Conservation (phyloP, 805 yeast genomes). For the Cyberlindnera lachancei region DNA sequence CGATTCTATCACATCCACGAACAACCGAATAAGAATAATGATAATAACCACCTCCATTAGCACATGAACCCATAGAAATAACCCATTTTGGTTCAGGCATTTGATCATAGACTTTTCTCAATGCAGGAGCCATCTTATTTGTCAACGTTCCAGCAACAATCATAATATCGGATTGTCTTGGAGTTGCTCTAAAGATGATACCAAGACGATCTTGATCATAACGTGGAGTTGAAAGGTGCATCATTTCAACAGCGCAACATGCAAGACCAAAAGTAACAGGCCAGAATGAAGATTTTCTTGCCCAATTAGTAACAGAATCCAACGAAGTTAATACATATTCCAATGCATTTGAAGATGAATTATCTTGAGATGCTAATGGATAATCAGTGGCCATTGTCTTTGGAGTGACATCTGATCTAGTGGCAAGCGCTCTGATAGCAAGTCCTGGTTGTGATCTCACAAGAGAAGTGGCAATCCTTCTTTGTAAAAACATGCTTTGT, state of each 20-base stretch:
- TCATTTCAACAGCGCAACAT: conserved; percentile 93
- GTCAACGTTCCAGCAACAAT: conserved; percentile 90
- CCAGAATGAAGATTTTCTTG: conserved; percentile 87
- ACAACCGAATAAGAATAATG: conserved; percentile 86
- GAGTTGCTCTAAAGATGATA: conserved; percentile 88
- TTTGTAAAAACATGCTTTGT: conserved; percentile 9
- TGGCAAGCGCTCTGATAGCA: conserved; percentile 11
- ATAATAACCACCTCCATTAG: conserved; percentile 90
- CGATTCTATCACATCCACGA: conserved; percentile 81
- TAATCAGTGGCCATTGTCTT: conserved; percentile 15
- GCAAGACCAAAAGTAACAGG: conserved; percentile 90
- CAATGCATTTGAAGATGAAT: conserved; percentile 46
- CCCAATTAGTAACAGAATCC: conserved; percentile 85
- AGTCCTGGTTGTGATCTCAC: not conserved
- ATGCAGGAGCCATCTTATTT: conserved; percentile 89
- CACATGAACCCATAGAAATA: conserved; percentile 90
- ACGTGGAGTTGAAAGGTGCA: conserved; percentile 87
- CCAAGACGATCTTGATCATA: conserved; percentile 91
- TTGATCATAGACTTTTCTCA: conserved; percentile 88
- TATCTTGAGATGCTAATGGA: conserved; percentile 15
- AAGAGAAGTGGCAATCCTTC: conserved; percentile 1
- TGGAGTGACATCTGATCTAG: conserved; percentile 14
- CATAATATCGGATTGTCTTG: conserved; percentile 88
- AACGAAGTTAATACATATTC: conserved; percentile 79
- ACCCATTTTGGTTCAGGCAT: conserved; percentile 96